phyloP scores from a whole-genome alignment of 441 rosid genomes.

The Gossypium gossypioides region DNA sequence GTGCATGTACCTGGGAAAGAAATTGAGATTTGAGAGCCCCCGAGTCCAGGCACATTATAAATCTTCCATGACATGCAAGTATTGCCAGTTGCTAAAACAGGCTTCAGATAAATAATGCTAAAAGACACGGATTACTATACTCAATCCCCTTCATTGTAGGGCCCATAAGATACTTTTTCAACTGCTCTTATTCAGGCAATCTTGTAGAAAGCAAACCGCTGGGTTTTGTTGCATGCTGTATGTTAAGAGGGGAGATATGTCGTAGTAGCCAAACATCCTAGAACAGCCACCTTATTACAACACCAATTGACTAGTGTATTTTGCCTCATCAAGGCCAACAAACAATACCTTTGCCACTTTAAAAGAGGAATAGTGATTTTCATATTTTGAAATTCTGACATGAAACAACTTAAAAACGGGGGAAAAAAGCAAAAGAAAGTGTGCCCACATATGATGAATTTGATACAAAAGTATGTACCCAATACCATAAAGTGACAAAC shows the following conservation, averaged over 20 bases:
- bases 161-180: neutral
- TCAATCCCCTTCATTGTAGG: neutral
- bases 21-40: constrained; percentile 5
- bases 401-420: neutral
- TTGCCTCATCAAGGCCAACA: neutral
- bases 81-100: neutral
- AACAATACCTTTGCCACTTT: neutral
- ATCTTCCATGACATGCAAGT: constrained; percentile 3
- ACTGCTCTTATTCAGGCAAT: neutral
- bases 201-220: neutral
- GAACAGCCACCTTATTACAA: constrained; percentile 1
- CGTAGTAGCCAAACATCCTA: neutral
- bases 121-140: neutral
- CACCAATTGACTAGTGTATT: neutral
- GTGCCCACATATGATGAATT: neutral
- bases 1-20: constrained; percentile 65
- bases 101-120: neutral
- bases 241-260: neutral
- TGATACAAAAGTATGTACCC: neutral
- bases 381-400: neutral
- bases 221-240: neutral
- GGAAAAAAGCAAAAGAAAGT: neutral
- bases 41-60: neutral
- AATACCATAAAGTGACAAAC: neutral
- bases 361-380: neutral